phyloP scores from a whole-genome alignment of 1,284 basidiomycete genomes.

The Blastosporella zonata region DNA sequence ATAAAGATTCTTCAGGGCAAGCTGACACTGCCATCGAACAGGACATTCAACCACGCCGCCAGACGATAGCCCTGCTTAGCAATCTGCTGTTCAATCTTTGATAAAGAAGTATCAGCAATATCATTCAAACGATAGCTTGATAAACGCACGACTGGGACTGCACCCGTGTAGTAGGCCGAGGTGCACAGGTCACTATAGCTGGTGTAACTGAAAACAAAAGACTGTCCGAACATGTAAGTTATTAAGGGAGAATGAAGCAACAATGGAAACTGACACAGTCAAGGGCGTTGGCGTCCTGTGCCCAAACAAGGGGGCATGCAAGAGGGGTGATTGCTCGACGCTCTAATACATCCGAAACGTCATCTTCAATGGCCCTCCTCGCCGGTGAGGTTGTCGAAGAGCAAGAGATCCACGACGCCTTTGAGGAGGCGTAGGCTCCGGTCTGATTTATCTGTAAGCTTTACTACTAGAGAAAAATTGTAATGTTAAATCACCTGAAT shows the following conservation, averaged over 20 bases:
- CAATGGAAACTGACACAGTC: conserved; percentile 41
- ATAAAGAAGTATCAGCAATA: conserved; percentile 4
- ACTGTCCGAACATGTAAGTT: conserved; percentile 28
- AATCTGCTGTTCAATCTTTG: conserved; percentile 50
- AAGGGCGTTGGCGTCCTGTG: conserved; percentile 46
- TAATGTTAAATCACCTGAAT: conserved; percentile 36
- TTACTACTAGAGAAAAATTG: neutral
- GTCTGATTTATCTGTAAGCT: conserved; percentile 25
- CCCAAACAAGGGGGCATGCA: conserved; percentile 50
- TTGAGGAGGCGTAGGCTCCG: conserved; percentile 36
- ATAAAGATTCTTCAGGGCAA: conserved; percentile 22
- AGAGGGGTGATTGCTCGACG: conserved; percentile 36
- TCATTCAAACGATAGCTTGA: neutral
- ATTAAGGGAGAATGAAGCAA: neutral
- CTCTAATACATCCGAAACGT: conserved; percentile 30
- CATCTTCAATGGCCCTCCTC: conserved; percentile 29
- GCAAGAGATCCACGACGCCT: conserved; percentile 44
- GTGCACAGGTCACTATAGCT: conserved; percentile 46
- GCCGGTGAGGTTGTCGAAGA: conserved; percentile 38
- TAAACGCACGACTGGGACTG: conserved; percentile 45
- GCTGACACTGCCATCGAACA: conserved; percentile 38
- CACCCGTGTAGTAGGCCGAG: conserved; percentile 43
- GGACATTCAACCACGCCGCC: conserved; percentile 53
- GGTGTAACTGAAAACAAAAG: conserved; percentile 45
- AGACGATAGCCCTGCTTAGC: conserved; percentile 55